Evolutionary conservation across 2,329 filamentous ascomycete species (phyloP), one percentile per base, ranked within the genome.

Genomic region (Albifimbria verrucaria): DNA sequence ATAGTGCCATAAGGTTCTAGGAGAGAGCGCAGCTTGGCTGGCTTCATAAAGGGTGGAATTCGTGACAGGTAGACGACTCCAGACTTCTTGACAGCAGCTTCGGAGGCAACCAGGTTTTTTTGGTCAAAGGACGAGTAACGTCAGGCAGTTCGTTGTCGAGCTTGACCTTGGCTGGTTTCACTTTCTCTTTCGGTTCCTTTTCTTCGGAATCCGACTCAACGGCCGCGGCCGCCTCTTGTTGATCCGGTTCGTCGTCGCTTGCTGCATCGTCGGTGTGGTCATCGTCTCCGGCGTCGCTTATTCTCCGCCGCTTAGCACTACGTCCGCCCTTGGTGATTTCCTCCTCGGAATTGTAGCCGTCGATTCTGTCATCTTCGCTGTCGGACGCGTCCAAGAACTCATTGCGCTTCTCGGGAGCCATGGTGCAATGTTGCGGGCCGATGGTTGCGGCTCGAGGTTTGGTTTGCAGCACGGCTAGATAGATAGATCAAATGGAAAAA

Each of bases 41-140:
- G 89, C 64, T 92, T 92, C 89, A 95, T 94, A 71, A 92, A 95
- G 0, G 91, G 91, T 4, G 91, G 90, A 57, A 94, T 83, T 54
- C 90, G 85, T 4, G 89, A 93, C 56, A 95, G 78, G 72, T 94
- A 95, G 55, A 94, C 78, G 12, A 95, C 88, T 57, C 90, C 90
- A 0, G 89, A 91, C 66, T 86, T 88, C 61, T 83, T 84, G 55
- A 88, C 79, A 21, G 85, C 84, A 32, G 80, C 80, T 57, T 85
- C 82, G 11, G 84, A 81, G 5, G 78, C 77, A 39, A 87, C 80
- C 48, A 89, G 80, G 65, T 89, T 88, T 72, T 88, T 86, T 87
- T 84, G 42, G 80, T 77, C 54, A 88, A 71, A 41, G 80, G 75
- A 59, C 77, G 80, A 50, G 80, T 76, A 52, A 80, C 66, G 56